Conservation (phyloP, 202 grass and related monocot species). For the Musa balbisiana region DNA sequence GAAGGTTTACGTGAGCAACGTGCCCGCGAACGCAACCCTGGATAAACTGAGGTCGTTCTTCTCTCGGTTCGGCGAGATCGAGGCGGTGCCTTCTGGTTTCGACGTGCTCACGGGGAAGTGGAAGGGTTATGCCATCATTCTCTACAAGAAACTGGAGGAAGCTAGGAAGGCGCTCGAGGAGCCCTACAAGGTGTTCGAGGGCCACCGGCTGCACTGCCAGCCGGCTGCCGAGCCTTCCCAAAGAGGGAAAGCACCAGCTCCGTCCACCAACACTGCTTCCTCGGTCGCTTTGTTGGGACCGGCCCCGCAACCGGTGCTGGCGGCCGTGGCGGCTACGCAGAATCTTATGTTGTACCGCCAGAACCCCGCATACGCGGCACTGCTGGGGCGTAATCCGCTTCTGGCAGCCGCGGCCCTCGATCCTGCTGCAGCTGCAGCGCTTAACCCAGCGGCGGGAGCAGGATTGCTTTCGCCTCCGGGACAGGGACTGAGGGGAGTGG, state of each 20-base stretch:
- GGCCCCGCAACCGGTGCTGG: conserved; percentile 20
- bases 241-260: conserved; percentile 17
- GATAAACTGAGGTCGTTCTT: conserved; percentile 44
- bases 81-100: conserved; percentile 54
- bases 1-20: conserved; percentile 63
- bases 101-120: conserved; percentile 33
- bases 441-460: conserved; percentile 21
- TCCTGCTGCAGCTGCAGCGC: conserved; percentile 14
- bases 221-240: conserved; percentile 24
- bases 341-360: conserved; percentile 21
- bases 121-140: conserved; percentile 46
- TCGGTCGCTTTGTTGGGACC: not conserved
- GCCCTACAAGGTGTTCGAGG: conserved; percentile 60
- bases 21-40: conserved; percentile 30
- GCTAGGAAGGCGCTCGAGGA: conserved; percentile 42
- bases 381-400: conserved; percentile 34
- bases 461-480: not conserved
- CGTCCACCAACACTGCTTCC: not conserved
- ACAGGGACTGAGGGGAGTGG: not conserved
- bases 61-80: conserved; percentile 46
- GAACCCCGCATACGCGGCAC: conserved; percentile 21
- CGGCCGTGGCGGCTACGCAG: conserved; percentile 12
- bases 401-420: conserved; percentile 22
- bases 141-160: conserved; percentile 41
- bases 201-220: conserved; percentile 48